phyloP scores from a whole-genome alignment of 2,329 filamentous ascomycete genomes.

The Aschersonia sp. region DNA sequence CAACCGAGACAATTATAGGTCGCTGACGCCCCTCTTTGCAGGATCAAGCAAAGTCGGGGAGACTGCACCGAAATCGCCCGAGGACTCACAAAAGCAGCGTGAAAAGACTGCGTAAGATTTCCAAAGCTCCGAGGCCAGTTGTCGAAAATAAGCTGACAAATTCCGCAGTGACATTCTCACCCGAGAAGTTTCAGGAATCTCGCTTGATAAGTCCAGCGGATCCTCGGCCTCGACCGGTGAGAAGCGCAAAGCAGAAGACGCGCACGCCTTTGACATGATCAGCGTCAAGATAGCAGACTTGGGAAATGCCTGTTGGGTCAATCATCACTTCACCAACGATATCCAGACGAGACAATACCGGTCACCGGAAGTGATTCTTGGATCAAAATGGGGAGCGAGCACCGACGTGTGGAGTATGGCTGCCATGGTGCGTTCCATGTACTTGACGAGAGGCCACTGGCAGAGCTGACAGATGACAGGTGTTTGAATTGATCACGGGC shows the following conservation, averaged over 20 bases:
- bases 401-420: slow-evolving; percentile 99
- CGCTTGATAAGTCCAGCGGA: slow-evolving; percentile 58
- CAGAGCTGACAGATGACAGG: slow-evolving; percentile 31
- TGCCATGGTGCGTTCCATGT: slow-evolving; percentile 64
- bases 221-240: slow-evolving; percentile 40
- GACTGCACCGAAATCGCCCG: slow-evolving; percentile 35
- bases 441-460: not conserved
- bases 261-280: slow-evolving; percentile 54
- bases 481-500: slow-evolving; percentile 93
- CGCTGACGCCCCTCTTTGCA: slow-evolving; percentile 3
- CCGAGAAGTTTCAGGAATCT: slow-evolving; percentile 88
- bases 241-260: slow-evolving; percentile 48
- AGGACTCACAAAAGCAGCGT: slow-evolving; percentile 63
- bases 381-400: slow-evolving; percentile 97
- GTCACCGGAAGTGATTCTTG: slow-evolving; percentile 91
- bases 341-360: slow-evolving; percentile 97
- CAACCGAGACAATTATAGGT: not conserved
- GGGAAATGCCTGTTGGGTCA: slow-evolving; percentile 96
- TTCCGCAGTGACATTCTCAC: slow-evolving; percentile 64
- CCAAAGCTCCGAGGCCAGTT: not conserved
- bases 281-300: slow-evolving; percentile 98
- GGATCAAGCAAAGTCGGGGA: slow-evolving; percentile 22
- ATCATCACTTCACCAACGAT: slow-evolving; percentile 98
- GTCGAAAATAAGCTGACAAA: slow-evolving; percentile 4
- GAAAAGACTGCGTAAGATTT: slow-evolving; percentile 84